These are phyloP conservation scores for Phytomonas serpens DNA, from an alignment of 208 protist species.

Conservation along the genomic window DNA sequence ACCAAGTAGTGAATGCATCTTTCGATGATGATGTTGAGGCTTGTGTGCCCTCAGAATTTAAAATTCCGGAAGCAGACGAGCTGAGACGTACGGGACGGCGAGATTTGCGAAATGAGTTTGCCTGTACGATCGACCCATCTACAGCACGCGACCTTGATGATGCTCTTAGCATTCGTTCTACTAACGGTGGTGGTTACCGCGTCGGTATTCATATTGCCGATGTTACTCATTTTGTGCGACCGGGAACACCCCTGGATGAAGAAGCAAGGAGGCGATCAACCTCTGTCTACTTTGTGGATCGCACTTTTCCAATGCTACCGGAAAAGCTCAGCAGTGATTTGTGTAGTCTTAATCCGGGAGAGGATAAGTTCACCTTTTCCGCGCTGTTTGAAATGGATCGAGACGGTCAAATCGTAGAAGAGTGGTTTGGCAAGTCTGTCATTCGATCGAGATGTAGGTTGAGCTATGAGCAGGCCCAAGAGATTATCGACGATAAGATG, in stretches of 20 bases:
- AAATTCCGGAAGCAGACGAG: constrained; percentile 32
- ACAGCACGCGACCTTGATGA: constrained; percentile 87
- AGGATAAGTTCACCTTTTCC: constrained; percentile 88
- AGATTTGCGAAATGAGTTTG: constrained; percentile 79
- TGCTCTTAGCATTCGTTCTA: constrained; percentile 60
- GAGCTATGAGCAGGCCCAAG: constrained; percentile 78
- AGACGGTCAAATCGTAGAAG: constrained; percentile 46
- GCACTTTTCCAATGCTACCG: constrained; percentile 90
- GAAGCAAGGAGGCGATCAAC: constrained; percentile 78
- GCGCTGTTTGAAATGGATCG: constrained; percentile 72
- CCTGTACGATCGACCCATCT: constrained; percentile 80
- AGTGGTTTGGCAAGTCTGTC: constrained; percentile 87
- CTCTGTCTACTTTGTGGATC: constrained; percentile 85
- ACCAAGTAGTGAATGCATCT: constrained; percentile 24
- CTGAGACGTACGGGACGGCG: constrained; percentile 37
- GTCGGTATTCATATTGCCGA: constrained; percentile 95
- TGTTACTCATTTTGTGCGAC: constrained; percentile 85
- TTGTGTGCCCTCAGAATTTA: constrained; percentile 38
- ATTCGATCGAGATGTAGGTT: constrained; percentile 84
- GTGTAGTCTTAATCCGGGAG: constrained; percentile 79
- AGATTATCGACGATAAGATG: constrained; percentile 48
- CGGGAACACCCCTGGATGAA: constrained; percentile 64
- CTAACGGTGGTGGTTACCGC: constrained; percentile 34
- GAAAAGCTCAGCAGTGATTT: constrained; percentile 77
- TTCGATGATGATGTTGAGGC: constrained; percentile 66